These are phyloP conservation scores for Aspergillus phoenicis DNA, from an alignment of 2,329 filamentous ascomycete species.

Conservation along the genomic window DNA sequence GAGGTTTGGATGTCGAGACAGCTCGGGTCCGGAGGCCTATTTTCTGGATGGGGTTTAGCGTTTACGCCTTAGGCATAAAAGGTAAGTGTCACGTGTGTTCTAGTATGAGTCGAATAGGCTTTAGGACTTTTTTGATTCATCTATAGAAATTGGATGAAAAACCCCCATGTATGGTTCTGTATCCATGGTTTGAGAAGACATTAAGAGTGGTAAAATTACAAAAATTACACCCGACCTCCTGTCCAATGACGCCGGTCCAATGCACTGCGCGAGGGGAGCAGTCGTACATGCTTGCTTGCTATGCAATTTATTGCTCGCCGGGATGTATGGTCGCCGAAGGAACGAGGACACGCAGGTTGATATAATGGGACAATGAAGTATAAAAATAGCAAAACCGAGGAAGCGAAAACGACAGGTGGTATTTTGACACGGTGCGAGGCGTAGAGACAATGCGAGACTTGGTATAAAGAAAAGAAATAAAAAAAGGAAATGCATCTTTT, in stretches of 20 bases:
- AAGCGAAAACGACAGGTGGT: constrained; percentile 1
- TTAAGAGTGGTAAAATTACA: constrained; percentile 26
- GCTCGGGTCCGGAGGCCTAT: constrained; percentile 17
- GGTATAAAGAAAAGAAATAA: constrained; percentile 7
- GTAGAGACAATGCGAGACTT: constrained; percentile 4
- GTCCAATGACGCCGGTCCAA: constrained; percentile 12
- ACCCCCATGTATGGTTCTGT: neutral
- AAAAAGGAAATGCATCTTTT: constrained; percentile 12
- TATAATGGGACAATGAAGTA: constrained; percentile 8
- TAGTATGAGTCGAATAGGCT: neutral
- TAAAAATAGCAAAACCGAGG: constrained; percentile 6
- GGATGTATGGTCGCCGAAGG: neutral
- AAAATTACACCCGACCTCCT: constrained; percentile 20
- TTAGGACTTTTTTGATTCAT: neutral
- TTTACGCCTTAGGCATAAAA: constrained; percentile 11
- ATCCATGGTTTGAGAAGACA: neutral
- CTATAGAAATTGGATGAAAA: neutral
- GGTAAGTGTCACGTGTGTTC: constrained; percentile 12
- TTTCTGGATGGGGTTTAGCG: constrained; percentile 21
- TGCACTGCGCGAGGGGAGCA: neutral
- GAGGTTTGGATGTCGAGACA: constrained; percentile 12
- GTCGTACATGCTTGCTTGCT: neutral
- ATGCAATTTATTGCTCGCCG: neutral
- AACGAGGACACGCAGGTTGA: neutral
- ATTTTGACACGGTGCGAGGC: constrained; percentile 8